Conservation (phyloP, 2,329 filamentous ascomycete species). For the Dactylonectria macrodidyma region DNA sequence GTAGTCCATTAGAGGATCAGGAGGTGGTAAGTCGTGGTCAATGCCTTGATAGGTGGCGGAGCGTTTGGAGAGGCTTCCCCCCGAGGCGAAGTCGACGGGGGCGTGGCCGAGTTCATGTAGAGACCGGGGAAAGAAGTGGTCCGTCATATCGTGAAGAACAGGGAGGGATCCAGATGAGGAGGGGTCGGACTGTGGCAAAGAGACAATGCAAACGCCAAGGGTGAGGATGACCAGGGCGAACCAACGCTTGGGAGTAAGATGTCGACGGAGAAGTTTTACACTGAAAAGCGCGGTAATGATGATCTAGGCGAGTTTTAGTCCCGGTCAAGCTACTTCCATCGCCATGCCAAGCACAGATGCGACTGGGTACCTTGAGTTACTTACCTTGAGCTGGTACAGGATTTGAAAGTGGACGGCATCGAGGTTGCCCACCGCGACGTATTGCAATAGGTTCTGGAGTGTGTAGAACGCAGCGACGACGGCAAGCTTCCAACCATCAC, state of each 20-base stretch:
- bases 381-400: slow-evolving; percentile 90
- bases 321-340: neutral
- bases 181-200: slow-evolving; percentile 76
- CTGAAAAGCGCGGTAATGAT: slow-evolving; percentile 91
- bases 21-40: slow-evolving; percentile 67
- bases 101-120: slow-evolving; percentile 81
- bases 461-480: slow-evolving; percentile 92
- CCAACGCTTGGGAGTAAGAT: slow-evolving; percentile 83
- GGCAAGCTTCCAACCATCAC: slow-evolving; percentile 95
- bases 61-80: slow-evolving; percentile 57
- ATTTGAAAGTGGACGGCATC: slow-evolving; percentile 95
- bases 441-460: slow-evolving; percentile 93
- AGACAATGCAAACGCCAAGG: slow-evolving; percentile 87
- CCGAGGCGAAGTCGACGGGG: slow-evolving; percentile 38
- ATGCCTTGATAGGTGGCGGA: slow-evolving; percentile 95
- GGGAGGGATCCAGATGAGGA: slow-evolving; percentile 65
- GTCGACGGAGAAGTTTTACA: slow-evolving; percentile 80
- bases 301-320: slow-evolving; percentile 66
- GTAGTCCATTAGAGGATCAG: slow-evolving; percentile 77
- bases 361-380: slow-evolving; percentile 18
- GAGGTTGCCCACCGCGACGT: slow-evolving; percentile 90
- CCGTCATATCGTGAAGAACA: slow-evolving; percentile 74
- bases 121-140: slow-evolving; percentile 83
- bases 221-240: slow-evolving; percentile 84
- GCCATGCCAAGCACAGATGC: neutral